These are phyloP conservation scores for Xenosphaeropsis pyriputrescens DNA, from an alignment of 2,329 filamentous ascomycete genomes.

Conservation along the genomic window DNA sequence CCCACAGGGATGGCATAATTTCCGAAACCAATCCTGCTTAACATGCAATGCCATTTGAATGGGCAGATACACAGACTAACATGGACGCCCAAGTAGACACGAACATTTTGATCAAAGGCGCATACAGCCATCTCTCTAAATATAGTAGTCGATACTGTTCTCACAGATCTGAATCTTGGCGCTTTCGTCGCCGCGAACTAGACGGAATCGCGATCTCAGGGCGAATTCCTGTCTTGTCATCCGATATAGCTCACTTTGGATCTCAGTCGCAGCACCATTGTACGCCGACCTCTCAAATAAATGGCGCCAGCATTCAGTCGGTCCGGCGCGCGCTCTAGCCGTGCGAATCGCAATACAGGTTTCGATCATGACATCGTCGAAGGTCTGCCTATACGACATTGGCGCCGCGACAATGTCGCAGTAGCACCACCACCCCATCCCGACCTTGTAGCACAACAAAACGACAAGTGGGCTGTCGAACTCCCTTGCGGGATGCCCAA, in stretches of 20 bases:
- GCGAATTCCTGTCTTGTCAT: neutral
- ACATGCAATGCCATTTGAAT: too few relatives aligned
- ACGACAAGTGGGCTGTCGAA: constrained; percentile 61
- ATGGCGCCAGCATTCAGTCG: constrained; percentile 10
- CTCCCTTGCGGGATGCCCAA: constrained; percentile 71
- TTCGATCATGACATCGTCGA: constrained; percentile 39
- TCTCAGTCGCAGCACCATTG: neutral
- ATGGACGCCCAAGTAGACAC: too few relatives aligned
- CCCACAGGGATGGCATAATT: too few relatives aligned
- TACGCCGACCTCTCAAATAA: neutral
- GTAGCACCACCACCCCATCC: constrained; percentile 50
- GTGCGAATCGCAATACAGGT: constrained; percentile 15
- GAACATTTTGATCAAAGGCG: neutral
- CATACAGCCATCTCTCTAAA: neutral
- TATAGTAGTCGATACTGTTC: neutral
- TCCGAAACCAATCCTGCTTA: too few relatives aligned
- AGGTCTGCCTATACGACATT: constrained; percentile 72
- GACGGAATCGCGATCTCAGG: neutral
- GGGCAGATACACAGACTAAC: too few relatives aligned
- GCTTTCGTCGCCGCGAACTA: neutral
- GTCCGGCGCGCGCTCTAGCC: constrained; percentile 10
- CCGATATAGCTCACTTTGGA: neutral
- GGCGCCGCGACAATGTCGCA: constrained; percentile 58
- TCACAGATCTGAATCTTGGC: neutral
- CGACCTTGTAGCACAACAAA: constrained; percentile 43